phyloP scores from a whole-genome alignment of 495 filamentous ascomycete genomes.

The Achaetomiella virescens region DNA sequence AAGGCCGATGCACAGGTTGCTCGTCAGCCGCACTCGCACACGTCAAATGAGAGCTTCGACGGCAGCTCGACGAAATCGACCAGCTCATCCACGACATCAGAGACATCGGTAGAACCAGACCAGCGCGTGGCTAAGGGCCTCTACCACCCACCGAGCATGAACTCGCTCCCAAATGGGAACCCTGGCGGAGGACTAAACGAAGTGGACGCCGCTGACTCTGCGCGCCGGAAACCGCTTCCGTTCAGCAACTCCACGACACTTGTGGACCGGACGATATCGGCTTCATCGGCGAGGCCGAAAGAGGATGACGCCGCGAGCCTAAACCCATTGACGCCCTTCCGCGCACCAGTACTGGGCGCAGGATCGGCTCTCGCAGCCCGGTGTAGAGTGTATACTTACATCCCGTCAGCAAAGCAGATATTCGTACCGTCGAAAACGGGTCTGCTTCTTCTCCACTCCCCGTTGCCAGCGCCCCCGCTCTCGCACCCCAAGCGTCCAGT shows the following conservation, averaged over 20 bases:
- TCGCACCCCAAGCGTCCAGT: slow-evolving; percentile 38
- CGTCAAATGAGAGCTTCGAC: slow-evolving; percentile 34
- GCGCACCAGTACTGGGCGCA: slow-evolving; percentile 14
- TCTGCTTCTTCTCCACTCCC: slow-evolving; percentile 11
- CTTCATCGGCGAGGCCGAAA: not conserved
- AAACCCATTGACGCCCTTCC: slow-evolving; percentile 13
- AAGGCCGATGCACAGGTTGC: slow-evolving; percentile 27
- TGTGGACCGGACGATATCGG: slow-evolving; percentile 20
- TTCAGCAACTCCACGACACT: slow-evolving; percentile 17
- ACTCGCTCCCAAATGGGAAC: slow-evolving; percentile 19
- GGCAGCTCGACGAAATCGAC: slow-evolving; percentile 29
- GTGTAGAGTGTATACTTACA: slow-evolving; percentile 30
- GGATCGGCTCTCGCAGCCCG: not conserved
- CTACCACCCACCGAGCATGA: slow-evolving; percentile 25
- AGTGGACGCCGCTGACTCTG: slow-evolving; percentile 1
- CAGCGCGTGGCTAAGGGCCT: slow-evolving; percentile 16
- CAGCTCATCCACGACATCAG: slow-evolving; percentile 25
- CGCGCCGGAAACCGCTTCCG: slow-evolving; percentile 16
- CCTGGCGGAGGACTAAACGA: slow-evolving; percentile 15
- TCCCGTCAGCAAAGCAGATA: slow-evolving; percentile 27
- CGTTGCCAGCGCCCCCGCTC: slow-evolving; percentile 23
- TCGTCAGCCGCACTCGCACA: slow-evolving; percentile 28
- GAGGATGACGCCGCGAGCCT: slow-evolving; percentile 2
- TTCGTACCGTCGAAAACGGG: slow-evolving; percentile 26
- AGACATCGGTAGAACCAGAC: slow-evolving; percentile 23